Percentiles rank a stretch among this genome's conserved stretches.
Conservation (phyloP, 148 eudicot species). For the Persicaria maculosa region DNA sequence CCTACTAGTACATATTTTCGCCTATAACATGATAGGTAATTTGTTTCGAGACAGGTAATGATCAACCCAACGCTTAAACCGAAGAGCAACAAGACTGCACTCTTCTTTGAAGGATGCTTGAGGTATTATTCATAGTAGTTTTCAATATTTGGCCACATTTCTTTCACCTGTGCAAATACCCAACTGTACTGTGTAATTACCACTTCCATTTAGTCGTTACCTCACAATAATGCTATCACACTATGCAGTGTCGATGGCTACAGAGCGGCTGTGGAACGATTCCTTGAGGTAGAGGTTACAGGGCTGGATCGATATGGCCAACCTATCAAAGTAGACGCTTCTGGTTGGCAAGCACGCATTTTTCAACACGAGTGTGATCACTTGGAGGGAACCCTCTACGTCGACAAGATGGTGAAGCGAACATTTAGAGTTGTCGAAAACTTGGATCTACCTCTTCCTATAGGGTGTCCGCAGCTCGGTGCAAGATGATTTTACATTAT, state of each 20-base stretch:
- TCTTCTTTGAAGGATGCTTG: constrained; percentile 93
- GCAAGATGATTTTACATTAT: constrained; percentile 19
- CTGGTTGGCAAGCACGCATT: constrained; percentile 97
- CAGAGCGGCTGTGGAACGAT: constrained; percentile 82
- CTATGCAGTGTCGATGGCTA: constrained; percentile 75
- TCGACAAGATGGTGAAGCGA: constrained; percentile 72
- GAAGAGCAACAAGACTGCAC: constrained; percentile 60
- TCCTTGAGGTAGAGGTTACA: constrained; percentile 76
- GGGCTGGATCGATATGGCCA: constrained; percentile 71
- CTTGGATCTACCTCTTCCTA: constrained; percentile 76
- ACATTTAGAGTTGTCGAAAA: constrained; percentile 78
- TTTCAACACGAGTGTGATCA: constrained; percentile 98
- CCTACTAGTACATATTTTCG: constrained; percentile 8
- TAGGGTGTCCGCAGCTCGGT: constrained; percentile 79
- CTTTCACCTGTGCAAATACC: too few relatives aligned
- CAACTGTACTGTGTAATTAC: too few relatives aligned
- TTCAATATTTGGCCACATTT: too few relatives aligned
- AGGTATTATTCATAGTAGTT: constrained; percentile 22
- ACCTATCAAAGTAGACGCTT: constrained; percentile 66
- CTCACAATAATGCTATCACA: too few relatives aligned
- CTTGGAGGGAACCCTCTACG: constrained; percentile 81
- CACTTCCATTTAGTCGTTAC: not conserved
- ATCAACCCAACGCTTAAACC: constrained; percentile 68
- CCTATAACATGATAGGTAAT: constrained; percentile 15
- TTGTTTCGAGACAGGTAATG: constrained; percentile 63